These are phyloP conservation scores for Whalleya microplaca DNA, from an alignment of 2,329 filamentous ascomycete genomes.

Conservation along the genomic window DNA sequence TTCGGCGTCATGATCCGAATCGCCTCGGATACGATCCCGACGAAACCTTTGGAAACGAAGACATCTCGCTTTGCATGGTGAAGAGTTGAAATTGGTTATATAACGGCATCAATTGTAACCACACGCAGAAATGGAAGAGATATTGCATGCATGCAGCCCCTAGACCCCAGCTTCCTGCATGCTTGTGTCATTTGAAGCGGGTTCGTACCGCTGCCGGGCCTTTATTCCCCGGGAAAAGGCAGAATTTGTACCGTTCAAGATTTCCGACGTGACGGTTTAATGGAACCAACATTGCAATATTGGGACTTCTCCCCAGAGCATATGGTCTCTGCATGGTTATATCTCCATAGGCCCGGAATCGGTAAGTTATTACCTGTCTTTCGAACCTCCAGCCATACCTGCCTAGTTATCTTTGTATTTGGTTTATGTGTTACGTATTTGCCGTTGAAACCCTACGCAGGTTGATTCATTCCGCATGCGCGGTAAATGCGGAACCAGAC, in stretches of 20 bases:
- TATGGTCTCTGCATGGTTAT: slow-evolving; percentile 3
- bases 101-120: not conserved
- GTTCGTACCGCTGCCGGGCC: slow-evolving; percentile 27
- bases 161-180: slow-evolving; percentile 1
- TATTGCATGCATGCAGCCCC: slow-evolving; percentile 10
- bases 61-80: not conserved
- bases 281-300: not conserved
- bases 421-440: not conserved
- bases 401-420: not conserved
- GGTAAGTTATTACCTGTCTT: not conserved
- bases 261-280: slow-evolving; percentile 24
- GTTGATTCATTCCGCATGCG: not conserved
- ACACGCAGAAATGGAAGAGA: slow-evolving; percentile 9
- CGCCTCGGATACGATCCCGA: slow-evolving; percentile 1
- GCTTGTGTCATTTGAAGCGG: slow-evolving; percentile 5
- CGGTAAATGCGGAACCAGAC: slow-evolving; percentile 3
- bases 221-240: slow-evolving; percentile 29
- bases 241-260: slow-evolving; percentile 24
- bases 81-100: not conserved
- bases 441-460: not conserved
- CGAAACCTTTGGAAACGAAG: not conserved
- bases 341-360: slow-evolving; percentile 3
- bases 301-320: not conserved
- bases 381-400: not conserved
- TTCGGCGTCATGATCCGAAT: not conserved